A percentile compares a stretch with the other conserved stretches of the same genome.
Conservation (phyloP, 257 asterid species). For the Solanum pinnatisectum region DNA sequence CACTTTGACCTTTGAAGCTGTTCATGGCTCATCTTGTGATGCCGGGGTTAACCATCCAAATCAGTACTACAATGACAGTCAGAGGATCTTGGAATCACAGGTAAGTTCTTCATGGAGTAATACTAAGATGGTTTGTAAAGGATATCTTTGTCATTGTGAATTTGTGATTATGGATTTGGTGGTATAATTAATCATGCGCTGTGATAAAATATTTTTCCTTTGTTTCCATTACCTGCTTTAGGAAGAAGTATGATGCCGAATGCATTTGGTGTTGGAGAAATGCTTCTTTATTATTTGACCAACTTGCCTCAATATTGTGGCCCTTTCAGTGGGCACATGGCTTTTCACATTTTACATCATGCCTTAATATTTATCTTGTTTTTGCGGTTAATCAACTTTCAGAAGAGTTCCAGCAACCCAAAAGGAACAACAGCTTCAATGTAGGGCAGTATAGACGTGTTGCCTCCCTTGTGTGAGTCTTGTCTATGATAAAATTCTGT, state of each 20-base stretch:
- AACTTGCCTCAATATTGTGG: neutral
- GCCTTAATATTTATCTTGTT: neutral
- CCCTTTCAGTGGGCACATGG: neutral
- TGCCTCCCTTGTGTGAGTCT: neutral
- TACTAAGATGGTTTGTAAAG: neutral
- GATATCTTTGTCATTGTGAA: neutral
- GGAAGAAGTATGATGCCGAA: neutral
- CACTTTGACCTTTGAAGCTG: constrained; percentile 91
- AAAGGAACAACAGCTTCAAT: neutral
- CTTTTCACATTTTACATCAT: neutral
- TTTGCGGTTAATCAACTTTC: neutral
- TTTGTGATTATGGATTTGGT: neutral
- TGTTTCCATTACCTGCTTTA: neutral
- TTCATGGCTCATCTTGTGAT: constrained; percentile 73
- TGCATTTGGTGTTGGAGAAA: neutral
- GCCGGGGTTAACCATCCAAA: constrained; percentile 94
- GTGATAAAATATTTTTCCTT: neutral
- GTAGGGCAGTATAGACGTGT: neutral
- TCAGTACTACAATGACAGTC: constrained; percentile 82
- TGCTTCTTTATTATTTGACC: neutral
- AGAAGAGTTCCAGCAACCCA: neutral
- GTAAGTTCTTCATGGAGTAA: constrained; percentile 10
- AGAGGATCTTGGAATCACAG: constrained; percentile 44
- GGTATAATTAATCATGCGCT: neutral
- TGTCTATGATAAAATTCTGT: neutral